Conservation (phyloP, 1,284 basidiomycete genomes). For the Mycosarcoma maydis region DNA sequence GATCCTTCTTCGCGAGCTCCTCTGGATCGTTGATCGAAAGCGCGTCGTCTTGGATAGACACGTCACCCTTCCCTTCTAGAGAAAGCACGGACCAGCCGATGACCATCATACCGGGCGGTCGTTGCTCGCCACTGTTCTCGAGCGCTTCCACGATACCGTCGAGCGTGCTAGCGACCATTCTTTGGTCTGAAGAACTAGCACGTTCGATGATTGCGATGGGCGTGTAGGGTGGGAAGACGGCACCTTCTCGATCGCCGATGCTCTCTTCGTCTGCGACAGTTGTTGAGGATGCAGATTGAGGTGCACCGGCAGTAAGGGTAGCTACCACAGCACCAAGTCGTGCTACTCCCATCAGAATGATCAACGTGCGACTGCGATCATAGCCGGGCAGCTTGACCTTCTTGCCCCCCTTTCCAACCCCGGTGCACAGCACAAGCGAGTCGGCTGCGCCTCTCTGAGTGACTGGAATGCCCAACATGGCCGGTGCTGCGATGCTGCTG, state of each 20-base stretch:
- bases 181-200: conserved; percentile 89
- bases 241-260: conserved; percentile 68
- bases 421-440: conserved; percentile 87
- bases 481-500: conserved; percentile 87
- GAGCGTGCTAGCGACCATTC: conserved; percentile 83
- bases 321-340: conserved; percentile 78
- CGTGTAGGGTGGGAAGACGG: conserved; percentile 77
- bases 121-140: conserved; percentile 80
- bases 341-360: conserved; percentile 94
- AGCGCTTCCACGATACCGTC: conserved; percentile 78
- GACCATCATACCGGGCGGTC: conserved; percentile 94
- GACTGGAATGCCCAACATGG: conserved; percentile 88
- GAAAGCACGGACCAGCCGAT: conserved; percentile 83
- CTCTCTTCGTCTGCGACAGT: conserved; percentile 16
- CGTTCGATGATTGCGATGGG: conserved; percentile 94
- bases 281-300: conserved; percentile 3
- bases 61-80: conserved; percentile 70
- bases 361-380: conserved; percentile 79
- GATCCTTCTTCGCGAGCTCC: conserved; percentile 32
- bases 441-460: conserved; percentile 95
- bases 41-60: conserved; percentile 70
- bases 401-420: conserved; percentile 86
- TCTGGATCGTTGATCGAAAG: neutral
- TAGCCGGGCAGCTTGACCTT: conserved; percentile 87
- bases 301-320: conserved; percentile 69